phyloP scores from a whole-genome alignment of 1,284 basidiomycete genomes.

The Thecaphora thlaspeos region DNA sequence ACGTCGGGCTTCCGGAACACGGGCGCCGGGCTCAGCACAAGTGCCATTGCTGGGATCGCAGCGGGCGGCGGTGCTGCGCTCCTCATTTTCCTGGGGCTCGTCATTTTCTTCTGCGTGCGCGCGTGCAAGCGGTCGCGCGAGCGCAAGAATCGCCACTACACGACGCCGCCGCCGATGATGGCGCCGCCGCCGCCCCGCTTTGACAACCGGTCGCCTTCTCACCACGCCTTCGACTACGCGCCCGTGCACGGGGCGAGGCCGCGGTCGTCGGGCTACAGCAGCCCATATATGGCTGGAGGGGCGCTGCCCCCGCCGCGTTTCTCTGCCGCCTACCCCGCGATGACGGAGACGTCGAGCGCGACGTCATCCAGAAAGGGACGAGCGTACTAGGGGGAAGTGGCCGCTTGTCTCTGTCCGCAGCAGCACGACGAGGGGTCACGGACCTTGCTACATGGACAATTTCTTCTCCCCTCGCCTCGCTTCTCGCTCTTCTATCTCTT shows the following conservation, averaged over 20 bases:
- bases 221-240: neutral
- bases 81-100: slow-evolving; percentile 17
- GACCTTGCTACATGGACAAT: no score
- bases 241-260: slow-evolving; percentile 4
- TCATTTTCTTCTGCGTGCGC: slow-evolving; percentile 33
- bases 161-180: no score
- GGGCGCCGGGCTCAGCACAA: slow-evolving; percentile 15
- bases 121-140: slow-evolving; percentile 24
- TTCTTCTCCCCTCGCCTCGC: no score
- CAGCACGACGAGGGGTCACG: no score
- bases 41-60: slow-evolving; percentile 29
- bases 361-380: neutral
- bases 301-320: neutral
- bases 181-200: no score
- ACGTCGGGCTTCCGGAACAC: slow-evolving; percentile 30
- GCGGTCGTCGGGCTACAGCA: slow-evolving; percentile 6
- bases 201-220: no score
- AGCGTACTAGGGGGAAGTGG: no score
- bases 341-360: neutral
- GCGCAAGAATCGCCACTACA: slow-evolving; percentile 9
- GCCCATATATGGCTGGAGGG: no score
- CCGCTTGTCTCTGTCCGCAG: no score
- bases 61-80: slow-evolving; percentile 27
- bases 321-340: neutral
- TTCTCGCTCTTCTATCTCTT: no score